Conservation (phyloP, 352 stramenopile species). For the Elongisporangium senticosum region DNA sequence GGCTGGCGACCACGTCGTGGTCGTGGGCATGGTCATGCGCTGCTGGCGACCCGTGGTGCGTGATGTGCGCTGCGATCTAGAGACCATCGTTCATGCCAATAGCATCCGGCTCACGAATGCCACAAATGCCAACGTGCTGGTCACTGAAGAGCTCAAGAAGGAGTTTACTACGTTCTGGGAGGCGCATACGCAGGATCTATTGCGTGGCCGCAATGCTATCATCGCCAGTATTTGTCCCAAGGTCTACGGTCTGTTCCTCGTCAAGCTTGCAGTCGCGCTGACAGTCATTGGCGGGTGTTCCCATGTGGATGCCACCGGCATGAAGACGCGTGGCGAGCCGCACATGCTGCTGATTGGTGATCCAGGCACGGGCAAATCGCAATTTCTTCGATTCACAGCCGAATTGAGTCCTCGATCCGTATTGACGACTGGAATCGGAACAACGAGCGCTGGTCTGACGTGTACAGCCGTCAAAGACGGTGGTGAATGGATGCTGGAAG, state of each 20-base stretch:
- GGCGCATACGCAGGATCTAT: slow-evolving; percentile 31
- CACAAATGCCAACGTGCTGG: slow-evolving; percentile 47
- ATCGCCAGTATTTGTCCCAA: slow-evolving; percentile 92
- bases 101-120: slow-evolving; percentile 70
- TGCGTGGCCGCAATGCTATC: slow-evolving; percentile 87
- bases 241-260: slow-evolving; percentile 90
- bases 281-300: slow-evolving; percentile 91
- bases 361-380: slow-evolving; percentile 87
- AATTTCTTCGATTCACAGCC: slow-evolving; percentile 95
- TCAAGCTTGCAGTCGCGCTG: slow-evolving; percentile 92
- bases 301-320: slow-evolving; percentile 56
- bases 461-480: slow-evolving; percentile 95
- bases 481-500: slow-evolving; percentile 95
- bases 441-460: slow-evolving; percentile 94
- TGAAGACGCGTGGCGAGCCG: slow-evolving; percentile 77
- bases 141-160: slow-evolving; percentile 75
- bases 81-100: slow-evolving; percentile 78
- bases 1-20: slow-evolving; percentile 95
- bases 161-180: slow-evolving; percentile 93
- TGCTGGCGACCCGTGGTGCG: slow-evolving; percentile 85
- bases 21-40: slow-evolving; percentile 89
- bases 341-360: slow-evolving; percentile 86
- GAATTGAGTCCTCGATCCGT: slow-evolving; percentile 93
- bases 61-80: slow-evolving; percentile 88
- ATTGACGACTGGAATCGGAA: slow-evolving; percentile 95